Base-by-base conservation (phyloP, 2,329 filamentous ascomycete genomes). In the Xylariales sp. region DNA sequence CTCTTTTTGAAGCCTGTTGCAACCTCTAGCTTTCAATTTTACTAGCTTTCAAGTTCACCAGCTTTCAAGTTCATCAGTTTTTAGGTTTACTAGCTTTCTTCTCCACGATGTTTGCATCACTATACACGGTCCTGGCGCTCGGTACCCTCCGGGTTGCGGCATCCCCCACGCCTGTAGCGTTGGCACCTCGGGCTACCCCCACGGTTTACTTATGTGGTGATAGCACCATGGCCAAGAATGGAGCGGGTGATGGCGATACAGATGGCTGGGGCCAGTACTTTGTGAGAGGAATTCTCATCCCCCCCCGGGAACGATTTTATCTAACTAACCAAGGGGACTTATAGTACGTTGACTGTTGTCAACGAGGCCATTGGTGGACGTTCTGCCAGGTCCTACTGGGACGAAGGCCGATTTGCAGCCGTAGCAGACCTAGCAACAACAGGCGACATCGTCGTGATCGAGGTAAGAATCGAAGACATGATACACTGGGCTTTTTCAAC, bases 391-490 rank as follows among this genome's bases (percentile, higher is more conserved):
- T 80, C 74, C 40, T 84, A 71, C 62, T 78, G 71, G 6, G 69
- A 74, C 37, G 80, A 84, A 59, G 74, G 73, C 28, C 76, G 74
- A 31, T 84, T 84, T 64, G 58, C 66, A 21, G 67, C 69, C 4
- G 71, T 85, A 42, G 69, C 72, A 44, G 57, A 62, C 27, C 49
- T 65, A 2, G 62, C 82, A 11, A 46, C 70, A 50, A 42, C 66
- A 3, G 77, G 75, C 44, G 81, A 85, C 62, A 78, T 76, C 51
- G 79, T 84, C 8, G 66, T 85, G 42, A 82, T 86, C 45, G 80
- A 84, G n/a, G n/a, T n/a, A n/a, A n/a, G n/a, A n/a, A n/a, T n/a
- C n/a, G n/a, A n/a, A n/a, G n/a, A n/a, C n/a, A n/a, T n/a, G n/a
- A n/a, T n/a, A n/a, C n/a, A n/a, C n/a, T n/a, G n/a, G n/a, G n/a